phyloP scores from a whole-genome alignment of 75 land plant species.

The Picea sitchensis region DNA sequence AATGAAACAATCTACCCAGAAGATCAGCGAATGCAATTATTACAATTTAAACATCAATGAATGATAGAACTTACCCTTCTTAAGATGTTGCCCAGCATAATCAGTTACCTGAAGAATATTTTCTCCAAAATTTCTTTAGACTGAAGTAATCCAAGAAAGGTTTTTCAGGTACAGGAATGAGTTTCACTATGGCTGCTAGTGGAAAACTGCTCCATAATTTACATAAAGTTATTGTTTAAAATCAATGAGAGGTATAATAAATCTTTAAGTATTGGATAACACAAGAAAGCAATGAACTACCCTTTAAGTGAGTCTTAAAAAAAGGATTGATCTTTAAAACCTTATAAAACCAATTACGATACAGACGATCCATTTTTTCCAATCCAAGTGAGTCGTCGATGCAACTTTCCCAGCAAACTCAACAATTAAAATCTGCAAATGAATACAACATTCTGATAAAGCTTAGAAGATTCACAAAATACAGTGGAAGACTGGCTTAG shows the following conservation, averaged over 20 bases:
- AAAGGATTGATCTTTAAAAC: slow-evolving; percentile 21
- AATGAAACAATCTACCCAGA: too few species aligned
- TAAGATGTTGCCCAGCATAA: too few species aligned
- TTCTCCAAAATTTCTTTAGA: neutral
- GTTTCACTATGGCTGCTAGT: slow-evolving; percentile 63
- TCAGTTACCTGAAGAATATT: slow-evolving; percentile 4
- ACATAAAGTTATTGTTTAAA: too few species aligned
- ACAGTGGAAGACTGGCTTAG: too few species aligned
- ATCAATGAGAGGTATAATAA: too few species aligned
- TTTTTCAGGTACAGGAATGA: slow-evolving; percentile 69
- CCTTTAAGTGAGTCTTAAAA: neutral
- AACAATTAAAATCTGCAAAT: slow-evolving; percentile 63
- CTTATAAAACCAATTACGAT: slow-evolving; percentile 61
- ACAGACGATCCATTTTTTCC: slow-evolving; percentile 65
- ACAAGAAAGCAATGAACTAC: slow-evolving; percentile 7
- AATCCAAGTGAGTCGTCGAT: slow-evolving; percentile 53
- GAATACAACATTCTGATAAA: too few species aligned
- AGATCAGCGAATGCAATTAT: too few species aligned
- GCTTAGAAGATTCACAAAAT: too few species aligned
- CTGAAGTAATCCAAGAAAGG: slow-evolving; percentile 32
- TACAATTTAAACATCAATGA: too few species aligned
- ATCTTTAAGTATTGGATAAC: too few species aligned
- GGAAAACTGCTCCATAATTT: slow-evolving; percentile 65
- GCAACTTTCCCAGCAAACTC: slow-evolving; percentile 82
- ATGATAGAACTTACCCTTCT: neutral